Percentiles rank a stretch among this genome's conserved stretches.
These are phyloP conservation scores for Colletotrichum viniferum DNA, from an alignment of 2,329 filamentous ascomycete species.

Conservation along the genomic window DNA sequence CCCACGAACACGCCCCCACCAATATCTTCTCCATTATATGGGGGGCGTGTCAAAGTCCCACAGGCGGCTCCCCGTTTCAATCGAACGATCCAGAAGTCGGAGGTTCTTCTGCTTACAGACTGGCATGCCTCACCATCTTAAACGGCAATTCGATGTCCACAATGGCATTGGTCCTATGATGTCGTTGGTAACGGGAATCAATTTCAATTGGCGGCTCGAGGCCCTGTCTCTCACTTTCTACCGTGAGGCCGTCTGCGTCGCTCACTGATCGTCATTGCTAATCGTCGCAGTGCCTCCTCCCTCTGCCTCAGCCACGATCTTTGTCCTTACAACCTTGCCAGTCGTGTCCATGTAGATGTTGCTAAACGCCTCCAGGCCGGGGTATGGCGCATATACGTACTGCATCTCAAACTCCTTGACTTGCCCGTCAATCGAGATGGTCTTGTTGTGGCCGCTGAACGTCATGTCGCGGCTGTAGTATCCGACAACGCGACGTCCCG, in stretches of 20 bases:
- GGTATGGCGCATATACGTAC: constrained; percentile 58
- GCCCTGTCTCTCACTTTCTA: not conserved
- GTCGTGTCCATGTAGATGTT: constrained; percentile 52
- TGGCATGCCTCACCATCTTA: not conserved
- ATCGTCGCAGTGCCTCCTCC: constrained; percentile 58
- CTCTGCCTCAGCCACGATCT: constrained; percentile 55
- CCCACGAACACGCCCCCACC: not conserved
- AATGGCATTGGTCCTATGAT: not conserved
- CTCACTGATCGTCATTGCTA: constrained; percentile 37
- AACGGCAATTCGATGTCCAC: not conserved
- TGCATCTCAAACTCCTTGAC: constrained; percentile 52
- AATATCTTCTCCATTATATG: not conserved
- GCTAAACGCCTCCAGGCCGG: constrained; percentile 47
- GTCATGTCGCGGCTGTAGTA: constrained; percentile 56
- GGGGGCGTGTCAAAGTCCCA: not conserved
- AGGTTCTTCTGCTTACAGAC: not conserved
- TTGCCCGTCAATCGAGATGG: constrained; percentile 46
- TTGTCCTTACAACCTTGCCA: constrained; percentile 53
- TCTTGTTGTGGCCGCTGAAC: constrained; percentile 58
- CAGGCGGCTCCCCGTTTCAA: not conserved
- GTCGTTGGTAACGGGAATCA: not conserved
- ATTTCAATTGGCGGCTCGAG: not conserved
- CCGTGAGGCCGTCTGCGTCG: not conserved
- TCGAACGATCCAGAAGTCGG: constrained; percentile 10
- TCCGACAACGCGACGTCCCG: constrained; percentile 47